Conservation (phyloP, 371 early-diverging fungal species). For the Encephalitozoon hellem region DNA sequence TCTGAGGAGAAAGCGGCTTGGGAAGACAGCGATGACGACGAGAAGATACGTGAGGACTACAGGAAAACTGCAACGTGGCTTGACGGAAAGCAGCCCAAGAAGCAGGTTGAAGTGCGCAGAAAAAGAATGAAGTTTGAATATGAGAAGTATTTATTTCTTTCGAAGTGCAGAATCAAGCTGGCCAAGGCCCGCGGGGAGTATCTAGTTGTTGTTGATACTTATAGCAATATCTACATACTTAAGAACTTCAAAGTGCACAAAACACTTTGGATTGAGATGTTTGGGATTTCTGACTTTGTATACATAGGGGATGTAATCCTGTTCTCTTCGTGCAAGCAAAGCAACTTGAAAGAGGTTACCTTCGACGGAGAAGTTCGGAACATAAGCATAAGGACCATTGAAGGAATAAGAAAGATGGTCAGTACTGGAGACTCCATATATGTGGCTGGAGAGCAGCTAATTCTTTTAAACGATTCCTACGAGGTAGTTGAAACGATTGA, state of each 20-base stretch:
- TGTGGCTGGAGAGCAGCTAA: slow-evolving; percentile 12
- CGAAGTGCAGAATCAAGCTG: slow-evolving; percentile 41
- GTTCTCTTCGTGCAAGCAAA: slow-evolving; percentile 9
- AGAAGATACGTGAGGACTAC: not conserved
- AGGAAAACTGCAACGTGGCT: slow-evolving; percentile 23
- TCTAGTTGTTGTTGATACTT: slow-evolving; percentile 40
- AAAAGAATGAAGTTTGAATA: slow-evolving; percentile 14
- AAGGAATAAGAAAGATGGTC: slow-evolving; percentile 21
- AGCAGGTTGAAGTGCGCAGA: not conserved
- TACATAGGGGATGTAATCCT: slow-evolving; percentile 10
- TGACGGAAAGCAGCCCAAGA: slow-evolving; percentile 20
- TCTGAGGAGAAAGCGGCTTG: slow-evolving; percentile 22
- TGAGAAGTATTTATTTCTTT: slow-evolving; percentile 22
- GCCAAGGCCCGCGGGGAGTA: slow-evolving; percentile 10
- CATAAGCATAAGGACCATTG: slow-evolving; percentile 21
- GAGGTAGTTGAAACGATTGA: slow-evolving; percentile 1
- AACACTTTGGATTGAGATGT: slow-evolving; percentile 37
- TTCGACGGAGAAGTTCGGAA: slow-evolving; percentile 8
- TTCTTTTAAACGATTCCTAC: not conserved
- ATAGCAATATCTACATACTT: slow-evolving; percentile 46
- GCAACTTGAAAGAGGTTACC: slow-evolving; percentile 18
- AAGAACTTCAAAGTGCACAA: slow-evolving; percentile 20
- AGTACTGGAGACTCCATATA: slow-evolving; percentile 5
- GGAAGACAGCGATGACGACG: slow-evolving; percentile 43
- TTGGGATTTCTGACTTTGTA: slow-evolving; percentile 25